These are phyloP conservation scores for Aspergillus sp. DNA, from an alignment of 2,329 filamentous ascomycete genomes.

Conservation along the genomic window DNA sequence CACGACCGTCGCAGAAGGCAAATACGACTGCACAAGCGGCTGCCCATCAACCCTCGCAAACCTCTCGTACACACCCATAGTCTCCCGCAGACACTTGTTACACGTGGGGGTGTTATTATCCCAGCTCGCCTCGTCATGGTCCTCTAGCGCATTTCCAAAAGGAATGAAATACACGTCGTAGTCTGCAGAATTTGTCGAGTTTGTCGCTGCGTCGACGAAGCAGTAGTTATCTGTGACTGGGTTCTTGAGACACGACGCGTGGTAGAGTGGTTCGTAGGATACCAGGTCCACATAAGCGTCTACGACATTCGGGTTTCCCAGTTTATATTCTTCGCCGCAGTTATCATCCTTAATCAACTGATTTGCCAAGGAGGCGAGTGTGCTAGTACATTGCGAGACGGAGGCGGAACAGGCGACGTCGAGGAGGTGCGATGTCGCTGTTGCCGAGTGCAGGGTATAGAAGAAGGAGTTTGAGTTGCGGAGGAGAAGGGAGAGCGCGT, in stretches of 20 bases:
- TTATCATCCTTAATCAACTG: slow-evolving; percentile 56
- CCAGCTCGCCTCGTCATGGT: slow-evolving; percentile 15
- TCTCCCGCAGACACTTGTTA: slow-evolving; percentile 66
- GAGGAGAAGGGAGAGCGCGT: slow-evolving; percentile 77
- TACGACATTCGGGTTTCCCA: slow-evolving; percentile 62
- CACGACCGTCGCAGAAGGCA: slow-evolving; percentile 63
- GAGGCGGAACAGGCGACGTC: slow-evolving; percentile 70
- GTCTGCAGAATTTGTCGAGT: slow-evolving; percentile 61
- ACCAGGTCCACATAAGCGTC: slow-evolving; percentile 69
- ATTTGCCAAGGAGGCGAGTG: slow-evolving; percentile 59
- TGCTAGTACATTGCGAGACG: slow-evolving; percentile 55
- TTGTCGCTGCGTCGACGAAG: slow-evolving; percentile 79
- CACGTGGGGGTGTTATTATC: slow-evolving; percentile 46
- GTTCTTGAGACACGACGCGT: slow-evolving; percentile 71
- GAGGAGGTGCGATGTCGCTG: slow-evolving; percentile 68
- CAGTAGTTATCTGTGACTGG: slow-evolving; percentile 60
- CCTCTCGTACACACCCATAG: slow-evolving; percentile 72
- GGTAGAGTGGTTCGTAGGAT: slow-evolving; percentile 71
- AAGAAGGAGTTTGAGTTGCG: slow-evolving; percentile 84
- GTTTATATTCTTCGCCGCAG: slow-evolving; percentile 65
- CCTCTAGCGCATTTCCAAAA: slow-evolving; percentile 61
- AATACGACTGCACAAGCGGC: slow-evolving; percentile 63
- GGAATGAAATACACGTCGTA: slow-evolving; percentile 81
- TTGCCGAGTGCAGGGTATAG: slow-evolving; percentile 61
- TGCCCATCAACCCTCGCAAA: slow-evolving; percentile 61